Percentiles rank a stretch among this genome's conserved stretches.
Evolutionary conservation across 768 basidiomycete species (phyloP).

Genomic region (Suillus occidentalis): DNA sequence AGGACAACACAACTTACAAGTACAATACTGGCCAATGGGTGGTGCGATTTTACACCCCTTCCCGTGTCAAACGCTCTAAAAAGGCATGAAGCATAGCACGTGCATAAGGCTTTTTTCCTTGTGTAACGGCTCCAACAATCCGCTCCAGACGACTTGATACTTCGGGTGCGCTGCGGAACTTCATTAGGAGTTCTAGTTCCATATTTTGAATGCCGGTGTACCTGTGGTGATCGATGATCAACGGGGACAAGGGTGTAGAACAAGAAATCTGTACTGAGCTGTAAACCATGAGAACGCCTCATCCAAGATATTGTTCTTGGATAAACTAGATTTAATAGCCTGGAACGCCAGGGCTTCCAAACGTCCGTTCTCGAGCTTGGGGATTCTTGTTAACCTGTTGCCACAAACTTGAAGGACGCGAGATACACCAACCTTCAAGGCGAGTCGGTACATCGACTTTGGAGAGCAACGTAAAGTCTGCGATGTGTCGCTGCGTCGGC

Average conservation of each 20-base stretch:
- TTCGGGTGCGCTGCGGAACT: not conserved
- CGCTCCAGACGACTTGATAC: not conserved
- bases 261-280: constrained; percentile 18
- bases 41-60: not conserved
- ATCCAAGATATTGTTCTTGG: constrained; percentile 26
- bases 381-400: not conserved
- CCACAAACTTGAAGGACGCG: not conserved
- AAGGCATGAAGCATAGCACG: not conserved
- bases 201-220: constrained; percentile 16
- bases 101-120: not conserved
- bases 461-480: constrained; percentile 28
- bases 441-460: constrained; percentile 40
- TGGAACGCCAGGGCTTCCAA: constrained; percentile 14
- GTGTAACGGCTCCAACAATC: not conserved
- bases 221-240: constrained; percentile 9
- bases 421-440: constrained; percentile 18
- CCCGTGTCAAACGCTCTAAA: not conserved
- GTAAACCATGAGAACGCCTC: constrained; percentile 34
- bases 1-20: not conserved
- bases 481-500: not conserved
- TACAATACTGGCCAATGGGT: not conserved
- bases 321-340: constrained; percentile 24
- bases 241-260: not conserved
- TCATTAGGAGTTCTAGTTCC: not conserved
- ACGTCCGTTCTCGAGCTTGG: not conserved